Evolutionary conservation across 139 green algal genomes (phyloP).

Genomic region (Coelastrella sp.): DNA sequence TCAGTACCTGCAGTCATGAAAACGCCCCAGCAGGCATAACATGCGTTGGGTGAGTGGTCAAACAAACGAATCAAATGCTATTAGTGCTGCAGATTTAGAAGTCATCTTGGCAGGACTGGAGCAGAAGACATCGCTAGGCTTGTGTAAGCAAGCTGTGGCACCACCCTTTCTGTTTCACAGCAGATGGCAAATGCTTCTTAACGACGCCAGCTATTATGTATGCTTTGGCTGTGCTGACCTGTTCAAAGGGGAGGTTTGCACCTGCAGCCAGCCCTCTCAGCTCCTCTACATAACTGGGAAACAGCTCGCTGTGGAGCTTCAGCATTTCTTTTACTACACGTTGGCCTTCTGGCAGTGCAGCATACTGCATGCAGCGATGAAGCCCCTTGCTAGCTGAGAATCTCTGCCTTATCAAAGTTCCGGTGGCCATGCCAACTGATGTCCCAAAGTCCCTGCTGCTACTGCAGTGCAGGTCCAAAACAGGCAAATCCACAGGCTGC

Average conservation of each 20-base stretch:
- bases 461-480: constrained; percentile 16
- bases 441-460: background rate
- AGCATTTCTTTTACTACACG: background rate
- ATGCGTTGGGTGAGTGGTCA: no score
- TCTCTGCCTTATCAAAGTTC: background rate
- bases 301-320: constrained; percentile 1
- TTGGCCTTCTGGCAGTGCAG: background rate
- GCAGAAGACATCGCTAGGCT: no score
- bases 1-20: background rate
- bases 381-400: background rate
- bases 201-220: background rate
- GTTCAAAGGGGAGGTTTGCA: constrained; percentile 1
- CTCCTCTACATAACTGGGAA: background rate
- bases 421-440: background rate
- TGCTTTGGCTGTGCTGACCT: background rate
- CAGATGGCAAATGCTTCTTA: no score
- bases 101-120: no score
- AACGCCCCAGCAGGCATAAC: background rate
- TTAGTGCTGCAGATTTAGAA: no score
- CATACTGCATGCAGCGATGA: background rate
- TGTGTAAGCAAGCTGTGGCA: no score
- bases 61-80: no score
- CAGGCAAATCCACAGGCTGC: background rate
- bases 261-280: constrained; percentile 39
- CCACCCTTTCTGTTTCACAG: no score